phyloP scores from a whole-genome alignment of 768 basidiomycete genomes.

The Inosperma sp. region DNA sequence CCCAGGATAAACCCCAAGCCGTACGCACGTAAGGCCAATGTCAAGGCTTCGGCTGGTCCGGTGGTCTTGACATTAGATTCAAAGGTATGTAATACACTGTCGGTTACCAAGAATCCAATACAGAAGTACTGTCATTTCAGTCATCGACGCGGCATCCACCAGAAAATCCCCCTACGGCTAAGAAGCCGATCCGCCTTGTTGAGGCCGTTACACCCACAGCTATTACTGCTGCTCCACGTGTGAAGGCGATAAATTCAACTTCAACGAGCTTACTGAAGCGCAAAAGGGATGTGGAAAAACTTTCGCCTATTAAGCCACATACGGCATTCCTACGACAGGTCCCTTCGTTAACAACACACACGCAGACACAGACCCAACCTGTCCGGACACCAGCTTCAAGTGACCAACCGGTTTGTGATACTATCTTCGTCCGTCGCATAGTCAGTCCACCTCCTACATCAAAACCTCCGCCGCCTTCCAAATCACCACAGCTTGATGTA shows the following conservation, averaged over 20 bases:
- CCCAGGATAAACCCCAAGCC: constrained; percentile 58
- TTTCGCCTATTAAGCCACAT: constrained; percentile 26
- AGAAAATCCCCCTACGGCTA: neutral
- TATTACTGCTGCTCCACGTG: constrained; percentile 15
- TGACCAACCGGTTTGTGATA: neutral
- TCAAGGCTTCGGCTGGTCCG: too few relatives aligned
- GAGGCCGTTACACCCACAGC: constrained; percentile 8
- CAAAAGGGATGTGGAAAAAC: constrained; percentile 35
- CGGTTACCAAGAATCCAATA: too few relatives aligned
- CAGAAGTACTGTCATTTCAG: neutral
- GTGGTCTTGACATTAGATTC: too few relatives aligned
- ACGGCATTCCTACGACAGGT: constrained; percentile 27
- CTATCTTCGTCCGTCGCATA: neutral
- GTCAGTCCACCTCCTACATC: constrained; percentile 3
- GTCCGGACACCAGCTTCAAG: constrained; percentile 4
- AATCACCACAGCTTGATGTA: too few relatives aligned
- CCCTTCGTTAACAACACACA: constrained; percentile 17
- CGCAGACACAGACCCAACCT: neutral
- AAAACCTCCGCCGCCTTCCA: constrained; percentile 3
- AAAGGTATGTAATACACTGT: constrained; percentile 17
- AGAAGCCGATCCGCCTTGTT: constrained; percentile 12
- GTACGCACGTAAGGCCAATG: constrained; percentile 40
- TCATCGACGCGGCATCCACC: neutral
- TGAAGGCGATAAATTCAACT: constrained; percentile 12
- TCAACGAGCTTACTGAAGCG: constrained; percentile 34